Evolutionary conservation across 129 eudicot species (phyloP).

Genomic region (Tagetes patula): DNA sequence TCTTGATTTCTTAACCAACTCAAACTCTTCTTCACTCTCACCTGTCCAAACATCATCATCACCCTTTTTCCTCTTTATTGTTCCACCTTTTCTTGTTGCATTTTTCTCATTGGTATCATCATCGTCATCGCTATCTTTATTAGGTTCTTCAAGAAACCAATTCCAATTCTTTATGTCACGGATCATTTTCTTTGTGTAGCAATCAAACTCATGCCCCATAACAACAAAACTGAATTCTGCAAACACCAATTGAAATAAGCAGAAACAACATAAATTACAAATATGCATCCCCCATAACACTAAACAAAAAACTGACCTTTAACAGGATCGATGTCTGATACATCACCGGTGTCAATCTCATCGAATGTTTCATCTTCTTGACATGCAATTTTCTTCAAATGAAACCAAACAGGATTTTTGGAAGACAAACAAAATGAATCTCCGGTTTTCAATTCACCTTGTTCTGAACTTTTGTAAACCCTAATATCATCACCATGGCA

Average conservation of each 20-base stretch:
- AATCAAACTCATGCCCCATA: constrained; percentile 78
- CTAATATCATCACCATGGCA: constrained; percentile 31
- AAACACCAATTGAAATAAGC: constrained; percentile 16
- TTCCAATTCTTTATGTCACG: constrained; percentile 53
- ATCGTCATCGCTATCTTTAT: constrained; percentile 45
- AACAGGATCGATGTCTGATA: constrained; percentile 60
- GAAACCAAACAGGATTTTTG: constrained; percentile 66
- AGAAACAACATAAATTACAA: neutral
- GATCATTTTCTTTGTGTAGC: constrained; percentile 60
- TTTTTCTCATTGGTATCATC: constrained; percentile 45
- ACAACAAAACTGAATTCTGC: constrained; percentile 80
- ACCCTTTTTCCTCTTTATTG: constrained; percentile 59
- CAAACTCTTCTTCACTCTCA: constrained; percentile 72
- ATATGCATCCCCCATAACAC: neutral
- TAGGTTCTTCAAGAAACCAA: constrained; percentile 77
- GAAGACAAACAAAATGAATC: constrained; percentile 71
- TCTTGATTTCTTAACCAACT: constrained; percentile 36
- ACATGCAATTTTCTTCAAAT: constrained; percentile 31
- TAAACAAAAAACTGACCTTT: constrained; percentile 48
- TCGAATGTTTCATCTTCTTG: constrained; percentile 22
- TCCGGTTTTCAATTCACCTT: constrained; percentile 52
- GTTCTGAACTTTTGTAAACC: constrained; percentile 47
- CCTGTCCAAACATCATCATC: constrained; percentile 66
- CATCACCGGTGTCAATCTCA: constrained; percentile 39
- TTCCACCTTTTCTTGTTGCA: constrained; percentile 25